These are phyloP conservation scores for Arthroderma uncinatum DNA, from an alignment of 2,329 filamentous ascomycete genomes.

Conservation along the genomic window DNA sequence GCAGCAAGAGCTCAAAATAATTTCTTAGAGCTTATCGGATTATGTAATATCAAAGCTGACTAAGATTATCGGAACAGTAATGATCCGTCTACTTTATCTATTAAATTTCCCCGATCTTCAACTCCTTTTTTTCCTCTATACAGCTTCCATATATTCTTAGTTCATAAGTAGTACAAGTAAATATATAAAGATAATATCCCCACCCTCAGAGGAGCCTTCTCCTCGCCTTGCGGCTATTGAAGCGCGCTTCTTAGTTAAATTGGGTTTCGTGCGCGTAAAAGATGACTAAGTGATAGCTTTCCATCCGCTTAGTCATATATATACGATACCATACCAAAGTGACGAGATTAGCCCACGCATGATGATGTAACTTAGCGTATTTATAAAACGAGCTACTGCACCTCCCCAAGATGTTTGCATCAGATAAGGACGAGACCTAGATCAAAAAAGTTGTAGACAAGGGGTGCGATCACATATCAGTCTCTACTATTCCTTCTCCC, in stretches of 20 bases:
- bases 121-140: background rate
- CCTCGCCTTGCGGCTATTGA: too few relatives aligned
- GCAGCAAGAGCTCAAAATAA: background rate
- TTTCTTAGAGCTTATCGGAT: background rate
- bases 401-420: too few relatives aligned
- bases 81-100: background rate
- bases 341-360: background rate
- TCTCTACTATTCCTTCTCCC: background rate
- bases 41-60: background rate
- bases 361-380: background rate
- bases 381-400: background rate
- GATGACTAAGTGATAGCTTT: too few relatives aligned
- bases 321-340: background rate
- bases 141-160: too few relatives aligned
- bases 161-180: too few relatives aligned
- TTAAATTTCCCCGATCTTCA: too few relatives aligned
- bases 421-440: too few relatives aligned
- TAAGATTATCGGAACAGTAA: background rate
- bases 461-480: background rate
- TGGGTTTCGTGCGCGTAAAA: too few relatives aligned
- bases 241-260: too few relatives aligned
- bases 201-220: too few relatives aligned
- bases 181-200: too few relatives aligned
- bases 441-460: background rate
- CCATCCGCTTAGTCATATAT: too few relatives aligned